Percentiles rank a stretch among this genome's conserved stretches.
These are phyloP conservation scores for sorghum (Sorghum bicolor) DNA, from an alignment of 176 grass and related monocot species.

Conservation along the genomic window DNA sequence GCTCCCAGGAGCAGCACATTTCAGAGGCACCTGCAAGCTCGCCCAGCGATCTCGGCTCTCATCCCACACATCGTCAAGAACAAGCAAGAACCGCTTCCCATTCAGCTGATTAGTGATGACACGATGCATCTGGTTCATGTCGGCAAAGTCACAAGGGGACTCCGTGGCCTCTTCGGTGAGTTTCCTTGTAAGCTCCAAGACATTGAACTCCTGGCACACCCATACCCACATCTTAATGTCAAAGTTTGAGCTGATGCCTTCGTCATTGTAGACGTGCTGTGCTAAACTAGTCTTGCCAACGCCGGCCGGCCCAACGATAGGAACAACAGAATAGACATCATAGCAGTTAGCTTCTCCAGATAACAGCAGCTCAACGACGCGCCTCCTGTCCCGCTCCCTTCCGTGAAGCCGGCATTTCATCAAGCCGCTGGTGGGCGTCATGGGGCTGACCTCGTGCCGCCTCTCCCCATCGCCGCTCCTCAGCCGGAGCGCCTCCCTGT, in stretches of 20 bases:
- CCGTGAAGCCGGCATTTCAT: conserved; percentile 20
- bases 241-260: neutral
- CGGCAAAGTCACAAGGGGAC: conserved; percentile 8
- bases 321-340: conserved; percentile 11
- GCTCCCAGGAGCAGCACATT: conserved; percentile 30
- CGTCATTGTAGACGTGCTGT: conserved; percentile 15
- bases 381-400: conserved; percentile 2
- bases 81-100: conserved; percentile 38
- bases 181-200: conserved; percentile 17
- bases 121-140: conserved; percentile 34
- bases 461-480: conserved; percentile 1
- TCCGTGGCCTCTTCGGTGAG: neutral
- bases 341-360: neutral
- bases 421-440: conserved; percentile 26
- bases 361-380: neutral
- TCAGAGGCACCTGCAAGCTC: conserved; percentile 20
- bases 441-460: neutral
- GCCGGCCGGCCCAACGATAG: conserved; percentile 10
- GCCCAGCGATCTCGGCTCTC: conserved; percentile 10
- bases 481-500: conserved; percentile 22
- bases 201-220: conserved; percentile 18
- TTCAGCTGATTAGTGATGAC: conserved; percentile 20
- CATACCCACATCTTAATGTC: conserved; percentile 33
- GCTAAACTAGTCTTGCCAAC: conserved; percentile 34
- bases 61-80: conserved; percentile 53